Evolutionary conservation across 129 eudicot genomes (phyloP).

Genomic region (Ambrosia trifida): DNA sequence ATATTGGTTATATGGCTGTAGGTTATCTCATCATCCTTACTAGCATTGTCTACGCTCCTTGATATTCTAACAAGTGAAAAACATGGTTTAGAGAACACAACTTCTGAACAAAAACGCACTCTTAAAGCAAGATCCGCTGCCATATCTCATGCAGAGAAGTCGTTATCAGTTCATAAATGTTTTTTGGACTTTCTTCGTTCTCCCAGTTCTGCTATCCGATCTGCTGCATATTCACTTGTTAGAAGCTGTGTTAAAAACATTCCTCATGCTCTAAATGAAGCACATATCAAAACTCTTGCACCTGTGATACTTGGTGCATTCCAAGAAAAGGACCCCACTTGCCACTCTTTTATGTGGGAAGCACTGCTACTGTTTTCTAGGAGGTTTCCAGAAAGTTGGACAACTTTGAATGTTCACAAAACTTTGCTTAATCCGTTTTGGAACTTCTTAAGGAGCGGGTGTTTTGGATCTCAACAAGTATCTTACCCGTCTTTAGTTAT

Average conservation of each 20-base stretch:
- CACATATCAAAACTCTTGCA: slow-evolving; percentile 55
- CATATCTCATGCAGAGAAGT: slow-evolving; percentile 56
- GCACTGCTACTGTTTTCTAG: slow-evolving; percentile 54
- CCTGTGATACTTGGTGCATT: slow-evolving; percentile 76
- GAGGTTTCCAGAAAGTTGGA: slow-evolving; percentile 79
- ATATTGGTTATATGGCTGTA: slow-evolving; percentile 33
- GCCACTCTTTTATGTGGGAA: slow-evolving; percentile 97
- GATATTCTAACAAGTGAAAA: slow-evolving; percentile 57
- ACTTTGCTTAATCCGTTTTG: slow-evolving; percentile 54
- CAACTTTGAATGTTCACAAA: slow-evolving; percentile 56
- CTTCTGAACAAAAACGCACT: slow-evolving; percentile 56
- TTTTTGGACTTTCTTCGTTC: slow-evolving; percentile 72
- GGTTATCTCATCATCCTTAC: slow-evolving; percentile 86
- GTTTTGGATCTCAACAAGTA: slow-evolving; percentile 93
- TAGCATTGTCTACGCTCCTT: slow-evolving; percentile 75
- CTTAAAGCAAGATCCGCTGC: slow-evolving; percentile 67
- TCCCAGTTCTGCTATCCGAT: slow-evolving; percentile 57
- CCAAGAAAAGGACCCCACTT: slow-evolving; percentile 77
- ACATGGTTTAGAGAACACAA: slow-evolving; percentile 41
- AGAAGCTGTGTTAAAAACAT: slow-evolving; percentile 67
- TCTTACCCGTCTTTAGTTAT: slow-evolving; percentile 82
- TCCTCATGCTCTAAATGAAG: slow-evolving; percentile 61
- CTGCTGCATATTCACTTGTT: slow-evolving; percentile 72
- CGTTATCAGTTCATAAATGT: slow-evolving; percentile 57
- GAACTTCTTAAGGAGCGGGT: slow-evolving; percentile 77